A percentile compares a stretch with the other conserved stretches of the same genome.
Conservation (phyloP, 1,284 basidiomycete species). For the Trametes versicolor region DNA sequence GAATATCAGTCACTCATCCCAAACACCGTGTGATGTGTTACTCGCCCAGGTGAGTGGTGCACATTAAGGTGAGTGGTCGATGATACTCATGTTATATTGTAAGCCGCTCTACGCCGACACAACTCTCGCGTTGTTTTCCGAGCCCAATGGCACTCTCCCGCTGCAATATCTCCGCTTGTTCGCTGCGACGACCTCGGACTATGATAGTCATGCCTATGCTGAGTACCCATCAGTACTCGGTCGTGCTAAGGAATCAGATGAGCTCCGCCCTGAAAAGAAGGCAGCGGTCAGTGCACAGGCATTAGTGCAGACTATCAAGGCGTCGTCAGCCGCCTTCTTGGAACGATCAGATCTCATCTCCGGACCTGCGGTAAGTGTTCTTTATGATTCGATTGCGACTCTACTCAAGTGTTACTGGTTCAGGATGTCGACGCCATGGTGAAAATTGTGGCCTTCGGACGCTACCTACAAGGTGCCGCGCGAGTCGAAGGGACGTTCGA, state of each 20-base stretch:
- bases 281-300: conserved; percentile 11
- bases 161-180: conserved; percentile 25
- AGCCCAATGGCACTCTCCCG: conserved; percentile 1
- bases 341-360: neutral
- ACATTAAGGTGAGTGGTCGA: conserved; percentile 30
- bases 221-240: neutral
- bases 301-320: conserved; percentile 20
- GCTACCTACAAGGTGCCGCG: conserved; percentile 21
- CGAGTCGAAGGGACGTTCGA: conserved; percentile 24
- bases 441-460: conserved; percentile 25
- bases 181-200: conserved; percentile 22
- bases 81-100: conserved; percentile 25
- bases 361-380: conserved; percentile 14
- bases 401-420: too few relatives aligned
- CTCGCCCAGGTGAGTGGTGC: conserved; percentile 35
- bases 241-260: neutral
- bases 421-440: conserved; percentile 24
- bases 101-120: conserved; percentile 28
- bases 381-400: neutral
- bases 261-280: conserved; percentile 17
- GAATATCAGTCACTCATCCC: conserved; percentile 27
- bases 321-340: conserved; percentile 16
- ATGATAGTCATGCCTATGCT: neutral
- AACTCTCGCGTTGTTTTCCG: neutral
- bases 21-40: conserved; percentile 30